Percentiles rank a stretch among this genome's conserved stretches.
These are phyloP conservation scores for Serendipita sp. DNA, from an alignment of 768 basidiomycete species.

Conservation along the genomic window DNA sequence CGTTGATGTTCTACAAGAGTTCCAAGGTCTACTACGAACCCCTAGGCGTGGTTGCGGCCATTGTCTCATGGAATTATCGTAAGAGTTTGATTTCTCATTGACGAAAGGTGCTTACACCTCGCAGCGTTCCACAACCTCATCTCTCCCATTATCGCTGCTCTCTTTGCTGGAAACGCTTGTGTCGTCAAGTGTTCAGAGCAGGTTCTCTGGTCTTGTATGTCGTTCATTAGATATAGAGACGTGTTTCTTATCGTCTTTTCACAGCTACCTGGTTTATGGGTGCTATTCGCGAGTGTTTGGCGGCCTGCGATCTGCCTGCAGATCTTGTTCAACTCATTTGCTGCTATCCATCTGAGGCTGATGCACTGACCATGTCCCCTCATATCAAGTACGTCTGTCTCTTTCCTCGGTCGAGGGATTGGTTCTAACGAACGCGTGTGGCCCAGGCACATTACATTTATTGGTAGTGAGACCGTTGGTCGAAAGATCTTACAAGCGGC, in stretches of 20 bases:
- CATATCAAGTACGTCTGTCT: slow-evolving; percentile 33
- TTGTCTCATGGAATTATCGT: slow-evolving; percentile 96
- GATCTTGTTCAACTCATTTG: slow-evolving; percentile 86
- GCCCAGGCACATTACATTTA: slow-evolving; percentile 71
- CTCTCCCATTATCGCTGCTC: slow-evolving; percentile 79
- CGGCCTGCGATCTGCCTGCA: slow-evolving; percentile 62
- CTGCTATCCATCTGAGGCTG: slow-evolving; percentile 78
- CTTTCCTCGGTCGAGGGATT: not conserved
- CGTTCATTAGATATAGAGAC: slow-evolving; percentile 30
- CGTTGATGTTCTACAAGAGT: slow-evolving; percentile 60
- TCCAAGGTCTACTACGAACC: slow-evolving; percentile 77
- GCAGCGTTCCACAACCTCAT: slow-evolving; percentile 83
- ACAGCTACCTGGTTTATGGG: slow-evolving; percentile 39
- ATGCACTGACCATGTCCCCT: slow-evolving; percentile 60
- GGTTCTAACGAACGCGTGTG: not conserved
- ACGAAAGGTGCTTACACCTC: not conserved
- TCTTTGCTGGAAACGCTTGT: slow-evolving; percentile 81
- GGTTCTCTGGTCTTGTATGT: slow-evolving; percentile 64
- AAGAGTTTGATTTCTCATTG: slow-evolving; percentile 13
- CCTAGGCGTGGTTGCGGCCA: slow-evolving; percentile 77
- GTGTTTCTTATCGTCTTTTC: slow-evolving; percentile 14
- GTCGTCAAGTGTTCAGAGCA: slow-evolving; percentile 87
- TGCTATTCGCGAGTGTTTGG: slow-evolving; percentile 56
- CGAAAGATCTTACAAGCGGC: slow-evolving; percentile 55
- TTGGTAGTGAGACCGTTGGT: slow-evolving; percentile 66